phyloP scores from a whole-genome alignment of 192 early-diverging fungal genomes.

The Coemansia sp. region DNA sequence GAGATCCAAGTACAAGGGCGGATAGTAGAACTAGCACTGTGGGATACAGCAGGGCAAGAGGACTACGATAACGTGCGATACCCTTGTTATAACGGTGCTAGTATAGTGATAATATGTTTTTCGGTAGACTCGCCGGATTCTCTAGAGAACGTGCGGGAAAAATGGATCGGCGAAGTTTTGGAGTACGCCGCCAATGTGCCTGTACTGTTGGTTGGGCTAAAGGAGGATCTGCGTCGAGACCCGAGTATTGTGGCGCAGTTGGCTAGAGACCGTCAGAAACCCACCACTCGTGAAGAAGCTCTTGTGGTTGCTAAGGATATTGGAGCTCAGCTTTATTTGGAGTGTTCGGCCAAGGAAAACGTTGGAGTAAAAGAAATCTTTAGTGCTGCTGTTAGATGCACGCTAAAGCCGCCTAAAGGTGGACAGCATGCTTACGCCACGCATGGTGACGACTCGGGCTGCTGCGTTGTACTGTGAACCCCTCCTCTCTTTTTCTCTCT shows the following conservation, averaged over 20 bases:
- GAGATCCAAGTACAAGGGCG: conserved; percentile 88
- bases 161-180: conserved; percentile 48
- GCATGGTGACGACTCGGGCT: conserved; percentile 20
- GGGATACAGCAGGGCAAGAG: conserved; percentile 98
- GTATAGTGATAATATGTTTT: conserved; percentile 93
- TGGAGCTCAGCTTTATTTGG: conserved; percentile 86
- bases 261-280: conserved; percentile 43
- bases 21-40: conserved; percentile 86
- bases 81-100: conserved; percentile 88
- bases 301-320: conserved; percentile 78
- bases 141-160: conserved; percentile 74
- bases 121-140: conserved; percentile 85
- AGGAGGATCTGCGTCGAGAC: conserved; percentile 55
- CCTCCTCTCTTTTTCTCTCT: background rate
- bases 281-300: conserved; percentile 61
- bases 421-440: conserved; percentile 13
- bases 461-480: conserved; percentile 36
- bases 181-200: conserved; percentile 43
- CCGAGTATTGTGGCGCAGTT: conserved; percentile 40
- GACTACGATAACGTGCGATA: conserved; percentile 95
- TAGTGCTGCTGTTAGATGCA: conserved; percentile 63
- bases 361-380: conserved; percentile 87
- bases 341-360: conserved; percentile 85
- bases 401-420: conserved; percentile 22
- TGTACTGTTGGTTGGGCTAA: conserved; percentile 45